phyloP scores from a whole-genome alignment of 202 grass and related monocot genomes.

The Brachypodium distachyon region DNA sequence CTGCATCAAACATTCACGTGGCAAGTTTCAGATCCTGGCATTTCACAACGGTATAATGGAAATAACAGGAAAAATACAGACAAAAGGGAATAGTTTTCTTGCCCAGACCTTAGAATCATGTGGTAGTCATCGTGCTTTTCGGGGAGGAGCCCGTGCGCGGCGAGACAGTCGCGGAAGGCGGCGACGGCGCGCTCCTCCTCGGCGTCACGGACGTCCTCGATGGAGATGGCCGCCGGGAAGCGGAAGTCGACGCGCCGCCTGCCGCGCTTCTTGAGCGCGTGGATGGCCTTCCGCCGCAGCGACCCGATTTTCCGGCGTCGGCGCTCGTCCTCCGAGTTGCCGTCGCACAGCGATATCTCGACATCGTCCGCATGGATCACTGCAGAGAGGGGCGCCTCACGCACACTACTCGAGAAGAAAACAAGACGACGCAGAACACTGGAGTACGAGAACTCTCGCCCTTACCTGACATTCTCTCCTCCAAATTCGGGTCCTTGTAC shows the following conservation, averaged over 20 bases:
- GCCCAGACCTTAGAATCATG: conserved; percentile 47
- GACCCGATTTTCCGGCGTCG: conserved; percentile 61
- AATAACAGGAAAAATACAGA: not conserved
- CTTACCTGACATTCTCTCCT: conserved; percentile 37
- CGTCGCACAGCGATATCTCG: conserved; percentile 69
- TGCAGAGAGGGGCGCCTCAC: not conserved
- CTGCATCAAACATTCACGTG: not conserved
- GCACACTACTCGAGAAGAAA: not conserved
- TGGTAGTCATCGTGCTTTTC: conserved; percentile 70
- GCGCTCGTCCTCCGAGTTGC: conserved; percentile 71
- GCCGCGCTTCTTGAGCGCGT: conserved; percentile 66
- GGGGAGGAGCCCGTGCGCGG: conserved; percentile 33
- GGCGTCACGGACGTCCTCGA: conserved; percentile 70
- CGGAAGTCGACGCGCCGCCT: conserved; percentile 70
- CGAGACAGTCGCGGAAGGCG: conserved; percentile 46
- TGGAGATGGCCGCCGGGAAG: conserved; percentile 65
- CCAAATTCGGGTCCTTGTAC: not conserved
- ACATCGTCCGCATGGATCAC: conserved; percentile 53
- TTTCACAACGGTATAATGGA: not conserved
- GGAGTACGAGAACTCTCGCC: not conserved
- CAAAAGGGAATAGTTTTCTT: not conserved
- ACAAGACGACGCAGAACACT: not conserved
- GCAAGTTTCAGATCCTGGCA: conserved; percentile 14
- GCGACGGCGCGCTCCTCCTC: conserved; percentile 65
- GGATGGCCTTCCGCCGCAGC: conserved; percentile 53